A percentile compares a stretch with the other conserved stretches of the same genome.
Conservation (phyloP, 768 basidiomycete species). For the Lactarius hatsudake region DNA sequence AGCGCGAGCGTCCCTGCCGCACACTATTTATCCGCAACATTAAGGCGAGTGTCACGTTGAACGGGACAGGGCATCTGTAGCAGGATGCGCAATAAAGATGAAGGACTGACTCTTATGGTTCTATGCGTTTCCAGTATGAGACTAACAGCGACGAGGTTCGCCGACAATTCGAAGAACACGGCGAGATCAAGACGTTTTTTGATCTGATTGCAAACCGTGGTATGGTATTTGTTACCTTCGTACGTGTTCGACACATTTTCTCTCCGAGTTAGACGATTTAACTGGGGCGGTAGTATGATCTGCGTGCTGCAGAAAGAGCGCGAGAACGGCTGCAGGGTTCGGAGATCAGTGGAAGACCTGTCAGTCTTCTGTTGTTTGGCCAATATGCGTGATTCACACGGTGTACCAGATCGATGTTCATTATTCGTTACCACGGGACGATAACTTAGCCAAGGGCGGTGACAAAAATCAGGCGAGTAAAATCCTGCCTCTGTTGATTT, state of each 20-base stretch:
- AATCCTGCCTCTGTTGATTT: not conserved
- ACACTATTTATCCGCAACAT: slow-evolving; percentile 98
- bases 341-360: slow-evolving; percentile 83
- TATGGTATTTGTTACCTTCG: slow-evolving; percentile 99
- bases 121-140: slow-evolving; percentile 62
- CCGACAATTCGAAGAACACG: slow-evolving; percentile 84
- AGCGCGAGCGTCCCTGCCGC: slow-evolving; percentile 91
- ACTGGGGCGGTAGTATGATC: slow-evolving; percentile 63
- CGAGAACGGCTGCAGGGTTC: slow-evolving; percentile 88
- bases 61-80: not conserved
- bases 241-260: slow-evolving; percentile 47
- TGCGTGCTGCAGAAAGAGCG: slow-evolving; percentile 90
- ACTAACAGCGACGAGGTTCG: slow-evolving; percentile 84
- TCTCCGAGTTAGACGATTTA: not conserved
- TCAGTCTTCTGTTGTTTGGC: slow-evolving; percentile 43
- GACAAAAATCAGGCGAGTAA: slow-evolving; percentile 79
- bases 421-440: slow-evolving; percentile 90
- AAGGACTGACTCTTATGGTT: slow-evolving; percentile 18
- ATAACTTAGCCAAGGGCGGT: slow-evolving; percentile 51
- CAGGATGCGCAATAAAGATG: slow-evolving; percentile 8
- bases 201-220: slow-evolving; percentile 92
- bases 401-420: slow-evolving; percentile 89
- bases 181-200: slow-evolving; percentile 96
- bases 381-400: slow-evolving; percentile 18
- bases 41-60: slow-evolving; percentile 66